phyloP scores from a whole-genome alignment of 352 stramenopile genomes.

The Phytophthora pseudosyringae region DNA sequence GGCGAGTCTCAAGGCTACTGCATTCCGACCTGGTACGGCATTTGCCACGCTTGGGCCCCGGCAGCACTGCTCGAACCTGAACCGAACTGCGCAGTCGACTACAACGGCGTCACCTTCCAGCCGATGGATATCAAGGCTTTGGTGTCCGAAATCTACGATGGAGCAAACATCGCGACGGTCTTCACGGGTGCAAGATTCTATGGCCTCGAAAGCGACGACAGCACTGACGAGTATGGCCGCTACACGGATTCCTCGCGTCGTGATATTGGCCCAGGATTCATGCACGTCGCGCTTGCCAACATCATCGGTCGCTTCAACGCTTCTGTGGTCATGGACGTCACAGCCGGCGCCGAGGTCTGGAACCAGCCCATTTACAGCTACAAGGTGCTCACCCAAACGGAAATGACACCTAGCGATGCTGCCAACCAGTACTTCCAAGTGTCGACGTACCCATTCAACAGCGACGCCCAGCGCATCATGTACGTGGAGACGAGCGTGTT shows the following conservation, averaged over 20 bases:
- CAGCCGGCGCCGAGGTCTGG: constrained; percentile 50
- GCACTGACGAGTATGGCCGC: constrained; percentile 53
- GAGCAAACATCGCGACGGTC: constrained; percentile 39
- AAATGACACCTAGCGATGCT: constrained; percentile 45
- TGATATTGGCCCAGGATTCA: constrained; percentile 56
- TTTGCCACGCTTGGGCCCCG: constrained; percentile 54
- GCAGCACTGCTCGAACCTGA: constrained; percentile 51
- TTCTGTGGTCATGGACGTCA: constrained; percentile 55
- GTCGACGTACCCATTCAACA: constrained; percentile 59
- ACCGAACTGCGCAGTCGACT: constrained; percentile 46
- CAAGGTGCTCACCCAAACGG: constrained; percentile 36
- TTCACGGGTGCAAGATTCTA: constrained; percentile 53
- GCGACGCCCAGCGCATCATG: constrained; percentile 38
- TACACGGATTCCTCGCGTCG: constrained; percentile 47
- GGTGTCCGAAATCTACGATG: constrained; percentile 53
- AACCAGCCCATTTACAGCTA: constrained; percentile 69
- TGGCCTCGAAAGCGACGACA: constrained; percentile 23
- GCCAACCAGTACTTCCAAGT: constrained; percentile 44
- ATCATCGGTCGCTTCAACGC: constrained; percentile 48
- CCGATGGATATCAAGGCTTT: constrained; percentile 58
- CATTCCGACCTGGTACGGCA: constrained; percentile 54
- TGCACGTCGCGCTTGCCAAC: constrained; percentile 57
- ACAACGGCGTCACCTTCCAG: constrained; percentile 56
- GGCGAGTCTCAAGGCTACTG: constrained; percentile 48
- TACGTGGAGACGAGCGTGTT: constrained; percentile 51